Conservation (phyloP, 2,329 filamentous ascomycete species). For the Microcyclospora pomicola region DNA sequence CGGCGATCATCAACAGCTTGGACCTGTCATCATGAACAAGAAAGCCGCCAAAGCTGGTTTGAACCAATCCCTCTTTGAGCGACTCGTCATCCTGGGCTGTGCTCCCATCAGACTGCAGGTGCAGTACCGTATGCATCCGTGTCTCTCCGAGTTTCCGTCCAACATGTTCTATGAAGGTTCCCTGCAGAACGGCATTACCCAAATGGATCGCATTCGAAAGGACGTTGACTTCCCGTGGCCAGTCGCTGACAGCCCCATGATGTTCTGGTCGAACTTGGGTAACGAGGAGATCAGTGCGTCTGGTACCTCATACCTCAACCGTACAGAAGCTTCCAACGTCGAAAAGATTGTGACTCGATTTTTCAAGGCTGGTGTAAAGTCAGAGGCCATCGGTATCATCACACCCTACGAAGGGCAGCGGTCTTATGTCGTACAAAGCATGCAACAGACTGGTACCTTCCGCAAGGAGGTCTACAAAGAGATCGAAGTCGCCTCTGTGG, state of each 20-base stretch:
- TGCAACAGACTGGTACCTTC: conserved; percentile 94
- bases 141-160: conserved; percentile 89
- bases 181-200: conserved; percentile 89
- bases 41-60: conserved; percentile 95
- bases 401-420: conserved; percentile 97
- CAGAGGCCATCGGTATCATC: conserved; percentile 88
- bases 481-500: conserved; percentile 93
- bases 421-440: conserved; percentile 97
- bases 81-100: conserved; percentile 80
- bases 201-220: conserved; percentile 70
- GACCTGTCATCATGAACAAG: conserved; percentile 99
- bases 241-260: conserved; percentile 87
- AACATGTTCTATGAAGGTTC: conserved; percentile 99
- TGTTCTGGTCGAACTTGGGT: conserved; percentile 98
- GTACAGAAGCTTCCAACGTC: conserved; percentile 91
- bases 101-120: conserved; percentile 88
- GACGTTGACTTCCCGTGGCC: conserved; percentile 99
- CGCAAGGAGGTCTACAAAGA: conserved; percentile 99
- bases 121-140: conserved; percentile 98
- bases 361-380: conserved; percentile 96
- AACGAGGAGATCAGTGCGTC: conserved; percentile 97
- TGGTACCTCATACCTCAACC: conserved; percentile 94
- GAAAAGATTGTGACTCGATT: conserved; percentile 98
- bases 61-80: conserved; percentile 97
- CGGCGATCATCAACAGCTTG: conserved; percentile 93